A percentile compares a stretch with the other conserved stretches of the same genome.
Evolutionary conservation across 2,329 filamentous ascomycete genomes (phyloP).

Genomic region (Pseudomassariella vexata): DNA sequence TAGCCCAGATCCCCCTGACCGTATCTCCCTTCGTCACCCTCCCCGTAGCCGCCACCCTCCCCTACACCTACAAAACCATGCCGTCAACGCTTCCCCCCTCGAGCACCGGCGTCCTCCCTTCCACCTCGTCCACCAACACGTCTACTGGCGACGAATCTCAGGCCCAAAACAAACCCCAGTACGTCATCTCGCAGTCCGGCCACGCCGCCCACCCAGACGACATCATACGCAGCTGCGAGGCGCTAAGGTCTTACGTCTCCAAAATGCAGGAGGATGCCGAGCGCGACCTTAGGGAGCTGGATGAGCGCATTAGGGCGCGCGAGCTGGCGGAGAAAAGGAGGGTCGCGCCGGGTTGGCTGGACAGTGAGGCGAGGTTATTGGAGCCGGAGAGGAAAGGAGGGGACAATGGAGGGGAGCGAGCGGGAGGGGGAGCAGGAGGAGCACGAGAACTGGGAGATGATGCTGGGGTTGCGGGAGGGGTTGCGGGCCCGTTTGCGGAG

Average conservation of each 20-base stretch:
- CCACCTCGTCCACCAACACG: constrained; percentile 15
- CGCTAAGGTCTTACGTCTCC: constrained; percentile 69
- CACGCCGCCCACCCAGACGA: constrained; percentile 82
- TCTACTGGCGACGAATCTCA: not conserved
- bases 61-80: constrained; percentile 90
- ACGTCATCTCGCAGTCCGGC: constrained; percentile 72
- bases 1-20: constrained; percentile 87
- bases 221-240: constrained; percentile 75
- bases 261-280: constrained; percentile 64
- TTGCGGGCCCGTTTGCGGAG: constrained; percentile 19
- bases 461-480: constrained; percentile 12
- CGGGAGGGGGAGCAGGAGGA: constrained; percentile 8
- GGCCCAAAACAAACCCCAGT: constrained; percentile 61
- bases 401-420: constrained; percentile 10
- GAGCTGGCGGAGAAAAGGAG: constrained; percentile 76
- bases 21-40: constrained; percentile 93
- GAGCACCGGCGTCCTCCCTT: constrained; percentile 44
- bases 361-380: constrained; percentile 64
- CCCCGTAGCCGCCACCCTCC: constrained; percentile 82
- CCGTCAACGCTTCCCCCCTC: constrained; percentile 80
- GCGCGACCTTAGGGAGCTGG: constrained; percentile 61
- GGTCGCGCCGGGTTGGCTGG: constrained; percentile 75
- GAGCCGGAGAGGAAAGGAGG: constrained; percentile 53
- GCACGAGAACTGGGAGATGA: constrained; percentile 8
- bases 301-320: constrained; percentile 56